Conservation (phyloP, 148 eudicot genomes). For the Salicornia ramosissima region DNA sequence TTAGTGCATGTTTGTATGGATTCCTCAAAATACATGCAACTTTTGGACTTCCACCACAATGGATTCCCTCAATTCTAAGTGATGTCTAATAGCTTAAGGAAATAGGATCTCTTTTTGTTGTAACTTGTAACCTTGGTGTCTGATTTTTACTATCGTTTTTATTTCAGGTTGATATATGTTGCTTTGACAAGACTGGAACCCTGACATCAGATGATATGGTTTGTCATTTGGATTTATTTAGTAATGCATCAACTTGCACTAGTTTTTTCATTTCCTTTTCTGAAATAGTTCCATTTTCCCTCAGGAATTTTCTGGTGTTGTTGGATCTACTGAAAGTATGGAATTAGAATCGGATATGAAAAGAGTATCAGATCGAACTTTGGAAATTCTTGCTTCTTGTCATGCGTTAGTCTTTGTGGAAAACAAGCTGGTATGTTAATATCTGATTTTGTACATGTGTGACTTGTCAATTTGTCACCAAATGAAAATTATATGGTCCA, state of each 20-base stretch:
- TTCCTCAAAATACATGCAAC: not conserved
- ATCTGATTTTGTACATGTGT: not conserved
- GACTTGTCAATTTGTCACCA: not conserved
- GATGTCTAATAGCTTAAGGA: not conserved
- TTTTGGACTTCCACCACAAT: not conserved
- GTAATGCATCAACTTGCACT: not conserved
- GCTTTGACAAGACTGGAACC: constrained; percentile 99
- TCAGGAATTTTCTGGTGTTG: constrained; percentile 95
- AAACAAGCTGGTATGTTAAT: constrained; percentile 74
- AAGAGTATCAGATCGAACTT: constrained; percentile 59
- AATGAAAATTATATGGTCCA: not conserved
- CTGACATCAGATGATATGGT: constrained; percentile 99
- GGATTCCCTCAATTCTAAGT: not conserved
- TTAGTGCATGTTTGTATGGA: not conserved
- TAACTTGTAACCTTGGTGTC: not conserved
- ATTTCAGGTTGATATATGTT: constrained; percentile 92
- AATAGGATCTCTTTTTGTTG: not conserved
- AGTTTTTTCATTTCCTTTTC: not conserved
- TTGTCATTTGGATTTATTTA: constrained; percentile 22
- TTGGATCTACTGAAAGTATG: constrained; percentile 65
- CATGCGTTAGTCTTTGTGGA: constrained; percentile 95
- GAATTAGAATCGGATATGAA: constrained; percentile 71
- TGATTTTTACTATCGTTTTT: not conserved
- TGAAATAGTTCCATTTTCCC: constrained; percentile 8
- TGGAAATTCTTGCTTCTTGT: constrained; percentile 96